Percentiles rank a stretch among this genome's conserved stretches.
Evolutionary conservation across 1,284 basidiomycete species (phyloP).

Genomic region (Anthracocystis panici-leucophaei): DNA sequence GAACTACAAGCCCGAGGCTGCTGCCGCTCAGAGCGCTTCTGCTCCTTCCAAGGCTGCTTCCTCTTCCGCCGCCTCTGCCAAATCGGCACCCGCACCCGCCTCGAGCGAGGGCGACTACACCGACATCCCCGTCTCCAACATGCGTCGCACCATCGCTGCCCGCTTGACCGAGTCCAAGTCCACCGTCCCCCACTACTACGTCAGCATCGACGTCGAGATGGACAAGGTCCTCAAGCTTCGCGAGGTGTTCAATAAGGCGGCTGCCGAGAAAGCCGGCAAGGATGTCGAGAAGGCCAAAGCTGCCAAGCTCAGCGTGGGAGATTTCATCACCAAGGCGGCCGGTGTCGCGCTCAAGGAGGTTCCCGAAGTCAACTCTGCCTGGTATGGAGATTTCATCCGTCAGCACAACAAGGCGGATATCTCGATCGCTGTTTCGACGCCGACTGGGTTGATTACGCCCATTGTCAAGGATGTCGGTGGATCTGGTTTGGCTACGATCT

Average conservation of each 20-base stretch:
- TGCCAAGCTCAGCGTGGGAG: constrained; percentile 93
- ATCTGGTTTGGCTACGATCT: constrained; percentile 92
- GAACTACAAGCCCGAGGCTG: constrained; percentile 74
- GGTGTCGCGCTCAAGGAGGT: constrained; percentile 91
- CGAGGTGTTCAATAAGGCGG: constrained; percentile 88
- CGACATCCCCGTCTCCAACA: constrained; percentile 92
- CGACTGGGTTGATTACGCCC: constrained; percentile 95
- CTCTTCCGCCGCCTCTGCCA: constrained; percentile 37
- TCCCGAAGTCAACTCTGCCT: constrained; percentile 96
- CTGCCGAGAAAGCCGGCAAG: constrained; percentile 60
- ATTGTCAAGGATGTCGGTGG: constrained; percentile 93
- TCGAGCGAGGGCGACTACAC: constrained; percentile 78
- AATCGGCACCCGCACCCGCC: constrained; percentile 38
- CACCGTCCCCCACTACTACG: constrained; percentile 95
- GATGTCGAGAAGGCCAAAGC: constrained; percentile 78
- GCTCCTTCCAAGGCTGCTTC: constrained; percentile 38
- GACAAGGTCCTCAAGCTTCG: constrained; percentile 94
- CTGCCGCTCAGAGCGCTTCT: constrained; percentile 18
- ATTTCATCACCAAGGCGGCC: constrained; percentile 97
- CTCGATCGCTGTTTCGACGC: constrained; percentile 95
- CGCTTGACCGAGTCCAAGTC: constrained; percentile 94
- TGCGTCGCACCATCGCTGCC: constrained; percentile 91
- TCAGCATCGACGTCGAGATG: constrained; percentile 96
- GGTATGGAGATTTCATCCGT: constrained; percentile 94
- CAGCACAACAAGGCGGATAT: constrained; percentile 98